These are phyloP conservation scores for Barnettozyma pratensis DNA, from an alignment of 805 yeast genomes.

Conservation along the genomic window DNA sequence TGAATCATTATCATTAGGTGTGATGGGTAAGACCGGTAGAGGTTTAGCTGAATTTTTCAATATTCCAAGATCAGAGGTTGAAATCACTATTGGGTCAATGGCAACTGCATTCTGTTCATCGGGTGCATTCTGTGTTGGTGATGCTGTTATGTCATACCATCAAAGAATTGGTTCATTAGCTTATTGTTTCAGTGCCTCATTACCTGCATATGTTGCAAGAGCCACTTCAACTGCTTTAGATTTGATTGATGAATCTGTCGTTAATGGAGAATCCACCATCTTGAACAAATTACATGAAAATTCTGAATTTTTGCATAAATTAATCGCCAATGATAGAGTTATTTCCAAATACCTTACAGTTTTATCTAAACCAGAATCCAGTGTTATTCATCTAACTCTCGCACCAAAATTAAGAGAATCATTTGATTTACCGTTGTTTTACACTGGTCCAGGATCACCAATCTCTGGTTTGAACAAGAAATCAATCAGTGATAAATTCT, in stretches of 20 bases:
- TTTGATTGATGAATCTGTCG: conserved; percentile 37
- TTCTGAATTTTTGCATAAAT: conserved; percentile 32
- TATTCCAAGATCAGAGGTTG: conserved; percentile 59
- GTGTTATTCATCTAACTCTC: conserved; percentile 65
- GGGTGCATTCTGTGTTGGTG: conserved; percentile 94
- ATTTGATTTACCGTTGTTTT: conserved; percentile 39
- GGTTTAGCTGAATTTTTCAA: conserved; percentile 76
- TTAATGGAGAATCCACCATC: conserved; percentile 32
- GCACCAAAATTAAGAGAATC: conserved; percentile 38
- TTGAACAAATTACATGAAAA: conserved; percentile 35
- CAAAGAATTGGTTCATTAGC: conserved; percentile 89
- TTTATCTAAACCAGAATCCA: conserved; percentile 54
- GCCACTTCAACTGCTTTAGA: conserved; percentile 52
- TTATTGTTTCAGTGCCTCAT: conserved; percentile 88
- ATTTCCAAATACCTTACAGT: conserved; percentile 40
- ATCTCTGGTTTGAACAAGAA: conserved; percentile 26
- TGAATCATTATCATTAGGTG: conserved; percentile 83
- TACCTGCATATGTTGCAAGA: conserved; percentile 86
- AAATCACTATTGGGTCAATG: conserved; percentile 83
- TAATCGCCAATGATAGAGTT: conserved; percentile 35
- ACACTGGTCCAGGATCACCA: conserved; percentile 26
- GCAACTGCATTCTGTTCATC: conserved; percentile 77
- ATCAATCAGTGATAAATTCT: conserved; percentile 27
- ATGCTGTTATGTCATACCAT: conserved; percentile 75
- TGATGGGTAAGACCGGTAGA: conserved; percentile 77